Conservation (phyloP, 1,284 basidiomycete genomes). For the Sphaerobolus stellatus region DNA sequence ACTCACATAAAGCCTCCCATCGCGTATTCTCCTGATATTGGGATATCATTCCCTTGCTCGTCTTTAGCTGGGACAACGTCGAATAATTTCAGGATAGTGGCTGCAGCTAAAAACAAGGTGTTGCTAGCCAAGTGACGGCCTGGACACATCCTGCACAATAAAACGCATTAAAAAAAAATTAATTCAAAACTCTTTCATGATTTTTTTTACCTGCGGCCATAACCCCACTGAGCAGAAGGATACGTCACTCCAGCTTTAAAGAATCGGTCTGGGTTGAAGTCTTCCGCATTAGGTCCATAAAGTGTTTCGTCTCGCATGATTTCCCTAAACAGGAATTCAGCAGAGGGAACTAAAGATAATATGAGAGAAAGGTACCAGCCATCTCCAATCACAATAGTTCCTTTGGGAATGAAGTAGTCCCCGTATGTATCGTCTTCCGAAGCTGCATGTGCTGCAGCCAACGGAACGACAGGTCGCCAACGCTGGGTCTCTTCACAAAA, state of each 20-base stretch:
- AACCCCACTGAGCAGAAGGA: too few species aligned
- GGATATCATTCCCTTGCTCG: neutral
- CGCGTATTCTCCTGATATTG: neutral
- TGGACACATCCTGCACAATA: neutral
- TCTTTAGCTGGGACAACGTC: neutral
- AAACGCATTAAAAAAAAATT: too few species aligned
- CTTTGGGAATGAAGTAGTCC: constrained; percentile 35
- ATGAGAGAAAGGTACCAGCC: constrained; percentile 33
- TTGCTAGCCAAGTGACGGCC: neutral
- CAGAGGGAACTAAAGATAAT: too few species aligned
- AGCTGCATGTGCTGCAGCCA: constrained; percentile 27
- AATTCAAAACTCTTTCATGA: too few species aligned
- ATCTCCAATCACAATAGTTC: constrained; percentile 31
- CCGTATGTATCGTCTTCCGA: constrained; percentile 33
- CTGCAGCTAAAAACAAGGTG: neutral
- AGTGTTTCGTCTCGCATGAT: too few species aligned
- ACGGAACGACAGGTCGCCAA: too few species aligned
- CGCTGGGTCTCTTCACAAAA: neutral
- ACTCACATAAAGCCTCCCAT: neutral
- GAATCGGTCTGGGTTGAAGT: too few species aligned
- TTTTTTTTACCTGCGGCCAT: too few species aligned
- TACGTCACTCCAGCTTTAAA: too few species aligned
- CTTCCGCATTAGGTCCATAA: too few species aligned
- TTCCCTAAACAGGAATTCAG: too few species aligned
- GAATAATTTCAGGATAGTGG: neutral